Conservation (phyloP, 2,329 filamentous ascomycete genomes). For the Alternaria incomplexa region DNA sequence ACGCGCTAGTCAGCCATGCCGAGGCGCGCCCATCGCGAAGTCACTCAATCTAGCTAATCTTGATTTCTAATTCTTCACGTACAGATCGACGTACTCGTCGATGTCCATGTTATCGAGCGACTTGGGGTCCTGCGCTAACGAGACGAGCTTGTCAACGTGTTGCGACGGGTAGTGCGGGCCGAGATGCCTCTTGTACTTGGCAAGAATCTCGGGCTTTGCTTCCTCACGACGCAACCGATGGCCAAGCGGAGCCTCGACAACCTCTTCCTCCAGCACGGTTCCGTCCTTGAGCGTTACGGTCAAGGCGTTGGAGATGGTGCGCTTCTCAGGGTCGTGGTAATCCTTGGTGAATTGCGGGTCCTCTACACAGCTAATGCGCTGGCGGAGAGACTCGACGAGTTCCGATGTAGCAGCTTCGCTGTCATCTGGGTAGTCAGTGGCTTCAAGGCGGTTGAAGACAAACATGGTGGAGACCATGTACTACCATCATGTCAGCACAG, state of each 20-base stretch:
- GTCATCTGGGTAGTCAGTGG: constrained; percentile 91
- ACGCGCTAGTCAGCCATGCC: constrained; percentile 9
- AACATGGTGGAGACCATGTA: constrained; percentile 99
- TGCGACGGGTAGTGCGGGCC: constrained; percentile 78
- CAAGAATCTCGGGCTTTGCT: constrained; percentile 95
- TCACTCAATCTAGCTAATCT: constrained; percentile 29
- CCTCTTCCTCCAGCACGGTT: constrained; percentile 86
- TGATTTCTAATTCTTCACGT: constrained; percentile 60
- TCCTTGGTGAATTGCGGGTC: constrained; percentile 93
- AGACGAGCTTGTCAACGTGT: constrained; percentile 81
- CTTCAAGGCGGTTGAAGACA: constrained; percentile 89
- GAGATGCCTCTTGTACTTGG: constrained; percentile 94
- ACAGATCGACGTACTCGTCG: constrained; percentile 93
- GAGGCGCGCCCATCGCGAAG: constrained; percentile 9
- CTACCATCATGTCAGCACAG: constrained; percentile 42
- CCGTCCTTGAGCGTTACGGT: constrained; percentile 95
- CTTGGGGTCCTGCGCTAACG: constrained; percentile 76
- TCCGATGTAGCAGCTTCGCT: constrained; percentile 88
- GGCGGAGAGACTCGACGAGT: constrained; percentile 86
- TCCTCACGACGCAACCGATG: constrained; percentile 91
- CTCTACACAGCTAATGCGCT: constrained; percentile 95
- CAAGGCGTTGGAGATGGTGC: constrained; percentile 96
- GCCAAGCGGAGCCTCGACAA: constrained; percentile 91
- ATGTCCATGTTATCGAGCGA: constrained; percentile 81
- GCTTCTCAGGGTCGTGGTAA: constrained; percentile 92